These are phyloP conservation scores for Colletotrichum siamense DNA, from an alignment of 2,329 filamentous ascomycete species.

Conservation along the genomic window DNA sequence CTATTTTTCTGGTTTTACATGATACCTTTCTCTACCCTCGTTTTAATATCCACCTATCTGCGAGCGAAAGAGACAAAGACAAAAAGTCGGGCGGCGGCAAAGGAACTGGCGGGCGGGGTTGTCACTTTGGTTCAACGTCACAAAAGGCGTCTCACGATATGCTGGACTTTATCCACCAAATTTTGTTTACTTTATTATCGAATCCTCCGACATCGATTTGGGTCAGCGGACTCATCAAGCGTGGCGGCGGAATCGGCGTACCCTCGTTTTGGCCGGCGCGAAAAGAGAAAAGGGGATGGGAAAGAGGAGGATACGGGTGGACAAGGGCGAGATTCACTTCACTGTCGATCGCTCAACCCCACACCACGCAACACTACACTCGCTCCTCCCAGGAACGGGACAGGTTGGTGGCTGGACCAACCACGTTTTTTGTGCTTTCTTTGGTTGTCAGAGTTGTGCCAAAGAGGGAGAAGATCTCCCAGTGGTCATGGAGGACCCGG, in stretches of 20 bases:
- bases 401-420: constrained; percentile 10
- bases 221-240: neutral
- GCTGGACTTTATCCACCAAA: constrained; percentile 4
- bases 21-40: constrained; percentile 23
- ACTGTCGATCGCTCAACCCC: constrained; percentile 10
- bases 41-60: constrained; percentile 23
- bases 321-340: neutral
- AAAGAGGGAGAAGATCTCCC: constrained; percentile 17
- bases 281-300: neutral
- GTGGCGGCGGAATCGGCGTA: neutral
- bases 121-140: constrained; percentile 15
- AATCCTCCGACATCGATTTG: neutral
- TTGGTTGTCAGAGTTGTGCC: neutral
- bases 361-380: neutral
- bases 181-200: neutral
- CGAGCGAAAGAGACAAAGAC: constrained; percentile 19
- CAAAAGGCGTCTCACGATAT: constrained; percentile 14
- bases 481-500: constrained; percentile 19
- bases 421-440: neutral
- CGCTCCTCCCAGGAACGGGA: neutral
- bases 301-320: neutral
- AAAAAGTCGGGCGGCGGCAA: constrained; percentile 15
- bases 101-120: constrained; percentile 8
- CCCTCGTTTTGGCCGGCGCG: neutral
- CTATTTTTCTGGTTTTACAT: neutral